These are phyloP conservation scores for Aspergillus bombycis DNA, from an alignment of 2,329 filamentous ascomycete genomes.

Conservation along the genomic window DNA sequence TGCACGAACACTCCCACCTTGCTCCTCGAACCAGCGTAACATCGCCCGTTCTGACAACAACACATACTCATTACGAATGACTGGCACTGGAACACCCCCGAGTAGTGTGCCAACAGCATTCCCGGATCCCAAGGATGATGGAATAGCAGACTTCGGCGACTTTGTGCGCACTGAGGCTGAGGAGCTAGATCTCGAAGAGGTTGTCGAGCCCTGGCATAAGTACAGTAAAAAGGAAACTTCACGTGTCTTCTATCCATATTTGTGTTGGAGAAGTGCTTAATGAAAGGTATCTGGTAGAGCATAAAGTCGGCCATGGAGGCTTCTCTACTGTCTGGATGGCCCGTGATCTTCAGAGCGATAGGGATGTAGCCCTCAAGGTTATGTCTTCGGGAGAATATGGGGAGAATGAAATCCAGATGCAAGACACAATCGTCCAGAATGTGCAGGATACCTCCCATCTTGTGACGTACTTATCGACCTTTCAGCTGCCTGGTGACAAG, in stretches of 20 bases:
- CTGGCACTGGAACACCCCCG: too few species aligned
- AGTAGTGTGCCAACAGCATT: too few species aligned
- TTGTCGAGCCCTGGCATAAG: slow-evolving; percentile 23
- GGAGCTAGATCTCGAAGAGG: slow-evolving; percentile 18
- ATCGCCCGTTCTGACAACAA: too few species aligned
- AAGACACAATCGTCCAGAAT: slow-evolving; percentile 24
- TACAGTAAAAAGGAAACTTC: slow-evolving; percentile 17
- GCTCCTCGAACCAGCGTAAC: too few species aligned
- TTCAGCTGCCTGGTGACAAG: slow-evolving; percentile 20
- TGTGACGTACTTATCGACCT: slow-evolving; percentile 24
- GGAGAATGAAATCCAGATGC: slow-evolving; percentile 24
- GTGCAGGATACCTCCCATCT: slow-evolving; percentile 23
- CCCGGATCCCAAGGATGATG: too few species aligned
- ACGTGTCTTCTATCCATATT: slow-evolving; percentile 24
- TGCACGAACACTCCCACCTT: too few species aligned
- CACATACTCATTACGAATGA: too few species aligned
- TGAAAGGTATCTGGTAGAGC: slow-evolving; percentile 27
- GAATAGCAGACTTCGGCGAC: too few species aligned
- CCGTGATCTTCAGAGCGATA: slow-evolving; percentile 23
- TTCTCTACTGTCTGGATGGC: slow-evolving; percentile 33
- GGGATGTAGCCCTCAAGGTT: slow-evolving; percentile 30
- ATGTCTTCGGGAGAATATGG: slow-evolving; percentile 20
- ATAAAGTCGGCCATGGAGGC: slow-evolving; percentile 29
- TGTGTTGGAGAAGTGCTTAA: slow-evolving; percentile 25
- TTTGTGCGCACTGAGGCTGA: too few species aligned